Evolutionary conservation across 495 filamentous ascomycete genomes (phyloP).

Genomic region (Acidomyces sp.): DNA sequence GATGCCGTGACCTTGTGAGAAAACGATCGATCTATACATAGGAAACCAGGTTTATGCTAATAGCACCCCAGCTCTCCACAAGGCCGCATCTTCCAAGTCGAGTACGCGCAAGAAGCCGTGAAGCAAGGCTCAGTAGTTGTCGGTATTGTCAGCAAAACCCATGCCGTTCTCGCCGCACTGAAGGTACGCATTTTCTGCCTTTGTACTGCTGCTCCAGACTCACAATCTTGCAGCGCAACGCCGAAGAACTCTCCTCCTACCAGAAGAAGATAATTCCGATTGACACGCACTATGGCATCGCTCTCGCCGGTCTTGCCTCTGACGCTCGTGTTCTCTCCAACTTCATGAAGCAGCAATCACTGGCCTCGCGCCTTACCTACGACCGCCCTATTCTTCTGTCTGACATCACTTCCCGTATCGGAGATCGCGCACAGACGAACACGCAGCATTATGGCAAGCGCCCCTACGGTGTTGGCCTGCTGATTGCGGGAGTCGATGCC

Average conservation of each 20-base stretch:
- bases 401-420: slow-evolving; percentile 78
- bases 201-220: slow-evolving; percentile 1
- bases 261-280: slow-evolving; percentile 97
- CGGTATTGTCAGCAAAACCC: slow-evolving; percentile 92
- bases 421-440: slow-evolving; percentile 91
- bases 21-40: slow-evolving; percentile 13
- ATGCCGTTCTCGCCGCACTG: slow-evolving; percentile 86
- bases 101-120: slow-evolving; percentile 96
- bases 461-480: slow-evolving; percentile 88
- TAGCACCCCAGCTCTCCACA: slow-evolving; percentile 69
- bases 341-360: slow-evolving; percentile 99
- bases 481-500: slow-evolving; percentile 88
- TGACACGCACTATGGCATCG: slow-evolving; percentile 88
- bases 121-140: slow-evolving; percentile 98
- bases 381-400: slow-evolving; percentile 81
- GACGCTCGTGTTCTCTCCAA: slow-evolving; percentile 98
- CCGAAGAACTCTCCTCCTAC: slow-evolving; percentile 98
- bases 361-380: slow-evolving; percentile 89
- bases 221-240: slow-evolving; percentile 57
- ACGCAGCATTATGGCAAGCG: slow-evolving; percentile 95
- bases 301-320: slow-evolving; percentile 91
- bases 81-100: slow-evolving; percentile 98
- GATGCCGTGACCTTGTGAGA: slow-evolving; percentile 97
- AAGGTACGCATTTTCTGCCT: slow-evolving; percentile 55
- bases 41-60: slow-evolving; percentile 11